Conservation (phyloP, 805 yeast species). For the Yarrowia divulgata region DNA sequence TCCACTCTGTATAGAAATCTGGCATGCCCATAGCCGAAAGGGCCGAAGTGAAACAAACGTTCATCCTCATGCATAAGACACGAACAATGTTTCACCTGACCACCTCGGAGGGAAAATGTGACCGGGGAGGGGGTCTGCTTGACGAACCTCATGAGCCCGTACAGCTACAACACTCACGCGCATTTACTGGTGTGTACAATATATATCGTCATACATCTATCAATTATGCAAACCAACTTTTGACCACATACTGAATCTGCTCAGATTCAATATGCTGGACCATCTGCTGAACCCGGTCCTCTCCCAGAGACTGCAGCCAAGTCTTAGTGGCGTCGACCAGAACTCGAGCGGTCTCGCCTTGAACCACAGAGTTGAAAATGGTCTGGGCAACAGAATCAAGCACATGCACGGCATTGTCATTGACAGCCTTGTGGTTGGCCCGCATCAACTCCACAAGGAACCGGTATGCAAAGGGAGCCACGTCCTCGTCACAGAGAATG, state of each 20-base stretch:
- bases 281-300: slow-evolving; percentile 25
- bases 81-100: too few relatives aligned
- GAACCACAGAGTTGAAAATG: slow-evolving; percentile 66
- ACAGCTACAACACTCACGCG: too few relatives aligned
- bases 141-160: too few relatives aligned
- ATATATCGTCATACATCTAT: slow-evolving; percentile 12
- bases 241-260: slow-evolving; percentile 20
- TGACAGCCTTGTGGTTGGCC: slow-evolving; percentile 65
- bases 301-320: slow-evolving; percentile 52
- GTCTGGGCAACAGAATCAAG: slow-evolving; percentile 79
- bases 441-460: slow-evolving; percentile 77
- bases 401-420: slow-evolving; percentile 62
- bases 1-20: too few relatives aligned
- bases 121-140: too few relatives aligned
- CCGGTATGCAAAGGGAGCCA: slow-evolving; percentile 82
- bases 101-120: too few relatives aligned
- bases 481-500: slow-evolving; percentile 80
- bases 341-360: slow-evolving; percentile 73
- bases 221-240: slow-evolving; percentile 35
- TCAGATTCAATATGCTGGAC: slow-evolving; percentile 15
- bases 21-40: too few relatives aligned
- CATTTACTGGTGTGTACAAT: too few relatives aligned
- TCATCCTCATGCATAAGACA: too few relatives aligned
- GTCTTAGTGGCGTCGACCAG: slow-evolving; percentile 69
- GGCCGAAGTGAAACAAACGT: too few relatives aligned